phyloP scores from a whole-genome alignment of 768 basidiomycete species.

The Podaxis sp. region DNA sequence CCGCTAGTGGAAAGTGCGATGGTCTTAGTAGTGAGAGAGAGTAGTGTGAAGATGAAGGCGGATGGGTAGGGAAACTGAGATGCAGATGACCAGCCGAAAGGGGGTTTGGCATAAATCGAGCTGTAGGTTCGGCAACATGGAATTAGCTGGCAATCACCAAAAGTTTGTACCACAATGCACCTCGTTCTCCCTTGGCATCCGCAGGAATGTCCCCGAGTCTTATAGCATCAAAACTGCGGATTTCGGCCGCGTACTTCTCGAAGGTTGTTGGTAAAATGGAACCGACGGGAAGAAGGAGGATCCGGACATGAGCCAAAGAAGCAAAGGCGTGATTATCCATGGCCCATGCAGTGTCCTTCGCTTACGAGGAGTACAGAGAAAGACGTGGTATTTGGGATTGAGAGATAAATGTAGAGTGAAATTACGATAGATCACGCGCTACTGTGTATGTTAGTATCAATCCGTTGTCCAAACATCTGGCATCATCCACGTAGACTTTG shows the following conservation, averaged over 20 bases:
- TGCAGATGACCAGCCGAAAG: slow-evolving; percentile 80
- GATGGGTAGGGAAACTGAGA: slow-evolving; percentile 74
- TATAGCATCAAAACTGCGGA: slow-evolving; percentile 71
- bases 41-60: slow-evolving; percentile 63
- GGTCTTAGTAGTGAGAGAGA: slow-evolving; percentile 72
- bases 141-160: slow-evolving; percentile 10
- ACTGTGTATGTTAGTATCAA: not conserved
- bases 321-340: slow-evolving; percentile 78
- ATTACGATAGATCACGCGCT: slow-evolving; percentile 2
- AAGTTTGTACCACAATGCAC: slow-evolving; percentile 33
- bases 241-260: slow-evolving; percentile 70
- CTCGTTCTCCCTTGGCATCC: slow-evolving; percentile 73
- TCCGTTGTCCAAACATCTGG: not conserved
- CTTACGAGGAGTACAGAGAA: not conserved
- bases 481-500: not conserved
- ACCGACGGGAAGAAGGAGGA: slow-evolving; percentile 87
- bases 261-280: slow-evolving; percentile 66
- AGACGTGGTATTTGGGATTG: not conserved
- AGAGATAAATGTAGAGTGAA: not conserved
- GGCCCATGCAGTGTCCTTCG: slow-evolving; percentile 11
- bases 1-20: slow-evolving; percentile 82
- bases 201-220: slow-evolving; percentile 82
- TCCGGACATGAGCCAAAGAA: slow-evolving; percentile 80
- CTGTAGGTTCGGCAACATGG: slow-evolving; percentile 24
- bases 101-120: slow-evolving; percentile 79